Conservation (phyloP, 2,329 filamentous ascomycete species). For the Ceratocystis papillata region DNA sequence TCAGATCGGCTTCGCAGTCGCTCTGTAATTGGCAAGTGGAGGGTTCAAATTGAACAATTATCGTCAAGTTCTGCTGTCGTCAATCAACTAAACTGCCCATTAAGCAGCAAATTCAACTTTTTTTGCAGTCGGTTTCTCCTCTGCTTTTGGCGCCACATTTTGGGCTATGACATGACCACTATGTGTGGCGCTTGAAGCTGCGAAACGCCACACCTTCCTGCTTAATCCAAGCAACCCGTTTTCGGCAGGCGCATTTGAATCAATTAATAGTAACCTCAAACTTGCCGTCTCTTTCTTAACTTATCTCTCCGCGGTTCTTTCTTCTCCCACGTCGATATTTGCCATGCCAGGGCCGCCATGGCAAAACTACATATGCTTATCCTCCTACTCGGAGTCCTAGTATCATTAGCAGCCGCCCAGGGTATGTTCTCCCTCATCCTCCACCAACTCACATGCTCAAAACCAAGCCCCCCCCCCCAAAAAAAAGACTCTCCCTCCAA, state of each 20-base stretch:
- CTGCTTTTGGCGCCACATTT: conserved; percentile 8
- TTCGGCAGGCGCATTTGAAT: background rate
- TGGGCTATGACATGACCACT: background rate
- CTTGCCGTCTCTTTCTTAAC: background rate
- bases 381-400: conserved; percentile 31
- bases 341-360: conserved; percentile 30
- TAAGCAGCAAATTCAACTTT: conserved; percentile 13
- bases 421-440: conserved; percentile 32
- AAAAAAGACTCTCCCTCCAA: background rate
- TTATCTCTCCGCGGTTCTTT: background rate
- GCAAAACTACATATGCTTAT: conserved; percentile 33
- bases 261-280: background rate
- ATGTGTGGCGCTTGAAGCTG: background rate
- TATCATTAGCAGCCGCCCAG: conserved; percentile 34
- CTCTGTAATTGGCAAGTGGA: background rate
- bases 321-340: background rate
- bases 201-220: conserved; percentile 4
- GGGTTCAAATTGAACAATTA: background rate
- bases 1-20: conserved; percentile 2
- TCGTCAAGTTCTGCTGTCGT: conserved; percentile 1
- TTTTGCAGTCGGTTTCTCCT: conserved; percentile 5
- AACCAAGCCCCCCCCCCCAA: conserved; percentile 26
- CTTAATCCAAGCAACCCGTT: background rate
- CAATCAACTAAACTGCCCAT: background rate
- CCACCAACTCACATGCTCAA: background rate